Evolutionary conservation across 441 rosid species (phyloP), one percentile per base, ranked within the genome.

Genomic region (Brassica hybrid): DNA sequence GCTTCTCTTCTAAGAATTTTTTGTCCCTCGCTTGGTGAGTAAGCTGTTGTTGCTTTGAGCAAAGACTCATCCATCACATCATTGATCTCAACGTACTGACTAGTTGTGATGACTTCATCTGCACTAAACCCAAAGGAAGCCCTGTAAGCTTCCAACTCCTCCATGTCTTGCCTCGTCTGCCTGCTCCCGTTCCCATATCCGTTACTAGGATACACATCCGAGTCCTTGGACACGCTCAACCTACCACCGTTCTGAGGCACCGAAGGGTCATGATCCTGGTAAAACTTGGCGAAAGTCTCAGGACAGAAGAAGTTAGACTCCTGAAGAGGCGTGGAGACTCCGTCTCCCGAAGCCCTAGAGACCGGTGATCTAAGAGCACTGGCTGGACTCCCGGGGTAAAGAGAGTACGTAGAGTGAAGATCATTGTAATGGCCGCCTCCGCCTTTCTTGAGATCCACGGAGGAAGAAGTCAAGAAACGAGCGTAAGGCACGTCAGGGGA

Each of bases 91-190:
- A 93, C 97, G 74, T 95, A 95, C 60, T 95, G 94, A 43, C 90
- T 60, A 25, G 97, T 90, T 27, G 94, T 87, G 70, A 91, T 86
- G 73, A 95, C 86, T 78, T 95, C 98, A 82, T 95, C 99, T 34
- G 99, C 99, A 76, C 99, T 95, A 82, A 95, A 95, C 48, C 99
- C 98, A 85, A 95, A 95, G 48, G 99, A 95, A 73, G 99, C 99
- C 74, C 99, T 90, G 71, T 95, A 95, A 41, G 99, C 98, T 89
- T 93, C 99, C 52, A 90, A 70, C 76, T 93, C 99, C 81, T 95
- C 99, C 67, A 83, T 91, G 77, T 95, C 99, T 83, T 91, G 97
- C 82, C 85, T 91, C 62, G 72, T 87, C 69, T 88, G 96, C 84
- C 92, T 84, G 69, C 71, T 91, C 81, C 90, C 94, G 74, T 80